Evolutionary conservation across 306 rosid genomes (phyloP), one percentile per base, ranked within the genome.

Genomic region (Benincasa hispida): DNA sequence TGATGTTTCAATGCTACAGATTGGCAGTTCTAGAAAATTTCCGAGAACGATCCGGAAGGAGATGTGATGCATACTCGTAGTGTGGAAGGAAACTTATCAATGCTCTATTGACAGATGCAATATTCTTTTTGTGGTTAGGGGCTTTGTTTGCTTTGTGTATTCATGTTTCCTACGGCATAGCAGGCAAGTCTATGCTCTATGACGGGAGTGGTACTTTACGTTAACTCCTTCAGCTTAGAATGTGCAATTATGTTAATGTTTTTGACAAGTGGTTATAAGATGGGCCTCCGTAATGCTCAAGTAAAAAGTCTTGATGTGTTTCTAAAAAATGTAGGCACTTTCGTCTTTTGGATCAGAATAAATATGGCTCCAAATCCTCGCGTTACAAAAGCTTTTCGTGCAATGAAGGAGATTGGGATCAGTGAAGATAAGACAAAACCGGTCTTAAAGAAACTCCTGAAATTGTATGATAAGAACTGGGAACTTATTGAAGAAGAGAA

Each of bases 401-500:
- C 99, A 70, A 94, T 94, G 99, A 62, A 65, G 51, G 79, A 28
- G 68, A 82, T 94, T 37, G 99, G 99, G 42, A 85, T 94, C 63
- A 72, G 54, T 41, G 89, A 92, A 85, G 77, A 76, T 5, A 82
- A 86, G 85, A 92, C 91, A 35, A 94, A 92, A 65, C 93, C 95
- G 1, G 97, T 92, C 17, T 78, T 92, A 61, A 92, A 89, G 84
- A 88, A 80, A 34, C 95, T 94, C 24, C 78, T 94, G 42, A 88
- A 77, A 45, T 73, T 90, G 86, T 94, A 90, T 85, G 92, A 94
- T 30, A 89, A 83, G 75, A 86, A 92, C 70, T 92, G 99, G 99
- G 91, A 83, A 48, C 91, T 94, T 18, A 94, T 94, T 45, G 99
- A 94, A 89, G 92, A 79, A 88, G 99, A 94, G 85, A 89, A 82